Base-by-base conservation (phyloP, 805 yeast species). In the Saccharomycopsis fodiens region DNA sequence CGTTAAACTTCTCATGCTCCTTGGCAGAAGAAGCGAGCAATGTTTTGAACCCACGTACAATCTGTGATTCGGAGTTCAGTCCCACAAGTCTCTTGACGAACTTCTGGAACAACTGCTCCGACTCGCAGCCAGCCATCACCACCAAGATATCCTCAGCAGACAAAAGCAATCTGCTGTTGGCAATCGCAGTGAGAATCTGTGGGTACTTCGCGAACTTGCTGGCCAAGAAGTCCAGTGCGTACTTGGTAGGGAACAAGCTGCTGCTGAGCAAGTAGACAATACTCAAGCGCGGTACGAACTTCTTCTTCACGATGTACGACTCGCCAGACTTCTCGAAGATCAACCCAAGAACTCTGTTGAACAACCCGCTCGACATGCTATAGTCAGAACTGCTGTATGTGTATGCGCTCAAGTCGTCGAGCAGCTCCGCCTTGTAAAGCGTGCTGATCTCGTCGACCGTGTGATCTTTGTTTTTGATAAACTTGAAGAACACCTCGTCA, bases 91-190 rank as follows among this genome's bases (percentile, higher is more conserved):
- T n/a, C 17, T 38, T 22, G 4, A 48, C 35, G 22, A 45, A 22
- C 27, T 43, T 45, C 35, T 48, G 41, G 39, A 48, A 32, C 15
- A 48, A 39, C 4, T 13, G 10, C n/a, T 19, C 36, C 10, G 42
- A n/a, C 25, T 22, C 21, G 13, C 35, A 20, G 13, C 36, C 47
- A 20, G 46, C 40, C 36, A 48, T 30, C 15, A 48, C 20, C 19
- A 48, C 17, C 12, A 48, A 38, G n/a, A 48, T 35, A 25, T 48
- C 52, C 16, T 45, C 44, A 13, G 34, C 41, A 2, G 52, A 48
- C 13, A 45, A 35, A 16, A 45, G 43, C n/a, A 48, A 19, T 15
- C 34, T 22, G 27, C 46, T 48, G n/a, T 22, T 30, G 35, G 45
- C 36, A 17, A 46, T 34, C 17, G 30, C 21, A 16, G 41, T 30